Conservation (phyloP, 768 basidiomycete species). For the Rhizopogon vinicolor region DNA sequence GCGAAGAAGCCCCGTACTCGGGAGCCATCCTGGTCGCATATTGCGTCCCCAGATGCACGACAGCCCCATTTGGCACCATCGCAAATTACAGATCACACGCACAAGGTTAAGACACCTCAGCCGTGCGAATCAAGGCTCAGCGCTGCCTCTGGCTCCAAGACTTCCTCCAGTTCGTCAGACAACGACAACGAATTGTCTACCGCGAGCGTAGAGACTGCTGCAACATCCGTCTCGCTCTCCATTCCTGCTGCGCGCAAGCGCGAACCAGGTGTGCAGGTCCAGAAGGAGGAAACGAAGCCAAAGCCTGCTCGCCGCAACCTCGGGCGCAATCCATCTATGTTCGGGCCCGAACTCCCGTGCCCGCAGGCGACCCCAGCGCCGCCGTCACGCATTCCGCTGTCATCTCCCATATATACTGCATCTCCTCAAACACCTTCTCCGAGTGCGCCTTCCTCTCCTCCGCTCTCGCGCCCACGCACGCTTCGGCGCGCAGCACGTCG, state of each 20-base stretch:
- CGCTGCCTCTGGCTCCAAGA: conserved; percentile 15
- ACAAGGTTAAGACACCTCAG: conserved; percentile 7
- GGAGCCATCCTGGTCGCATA: conserved; percentile 29
- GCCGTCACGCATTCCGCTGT: conserved; percentile 26
- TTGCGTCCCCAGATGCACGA: conserved; percentile 15
- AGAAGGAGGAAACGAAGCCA: conserved; percentile 22
- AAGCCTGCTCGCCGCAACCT: conserved; percentile 36
- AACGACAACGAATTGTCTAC: conserved; percentile 30
- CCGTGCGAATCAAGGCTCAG: conserved; percentile 15
- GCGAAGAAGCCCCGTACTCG: conserved; percentile 56
- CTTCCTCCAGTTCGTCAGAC: conserved; percentile 22
- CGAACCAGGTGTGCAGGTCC: conserved; percentile 11
- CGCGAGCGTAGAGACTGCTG: conserved; percentile 25
- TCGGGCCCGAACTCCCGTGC: conserved; percentile 59
- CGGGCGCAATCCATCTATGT: conserved; percentile 60
- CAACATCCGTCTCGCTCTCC: conserved; percentile 20
- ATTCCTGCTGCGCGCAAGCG: conserved; percentile 13
- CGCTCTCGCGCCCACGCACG: conserved; percentile 21
- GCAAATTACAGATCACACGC: conserved; percentile 15
- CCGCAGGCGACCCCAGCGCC: conserved; percentile 31
- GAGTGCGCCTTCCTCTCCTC: conserved; percentile 6
- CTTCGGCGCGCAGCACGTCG: conserved; percentile 39
- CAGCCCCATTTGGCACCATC: conserved; percentile 10
- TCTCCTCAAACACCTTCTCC: conserved; percentile 9
- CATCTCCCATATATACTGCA: conserved; percentile 12